These are phyloP conservation scores for Penicillium cosmopolitanum DNA, from an alignment of 495 filamentous ascomycete genomes.

Conservation along the genomic window DNA sequence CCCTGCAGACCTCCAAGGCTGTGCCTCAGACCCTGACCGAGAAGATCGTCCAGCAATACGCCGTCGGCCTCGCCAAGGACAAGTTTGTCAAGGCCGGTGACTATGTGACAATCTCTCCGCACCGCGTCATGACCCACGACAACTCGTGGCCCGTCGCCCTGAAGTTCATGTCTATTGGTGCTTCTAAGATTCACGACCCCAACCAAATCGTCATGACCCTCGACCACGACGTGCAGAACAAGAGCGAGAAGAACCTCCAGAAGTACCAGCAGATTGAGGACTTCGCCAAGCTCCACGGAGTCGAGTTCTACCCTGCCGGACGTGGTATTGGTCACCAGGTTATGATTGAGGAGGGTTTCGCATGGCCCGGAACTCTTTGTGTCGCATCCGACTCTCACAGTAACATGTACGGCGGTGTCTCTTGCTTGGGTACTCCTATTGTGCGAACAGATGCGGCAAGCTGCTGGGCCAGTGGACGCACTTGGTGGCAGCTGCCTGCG, in stretches of 20 bases:
- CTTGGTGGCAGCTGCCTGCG: slow-evolving; percentile 90
- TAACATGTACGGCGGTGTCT: slow-evolving; percentile 90
- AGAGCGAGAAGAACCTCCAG: slow-evolving; percentile 75
- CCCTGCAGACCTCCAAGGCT: slow-evolving; percentile 38
- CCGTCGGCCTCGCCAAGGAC: slow-evolving; percentile 68
- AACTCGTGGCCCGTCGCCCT: slow-evolving; percentile 84
- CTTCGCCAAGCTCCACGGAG: slow-evolving; percentile 79
- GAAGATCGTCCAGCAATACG: slow-evolving; percentile 85
- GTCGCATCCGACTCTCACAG: slow-evolving; percentile 84
- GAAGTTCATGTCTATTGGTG: slow-evolving; percentile 92
- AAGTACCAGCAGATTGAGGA: slow-evolving; percentile 87
- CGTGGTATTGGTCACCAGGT: slow-evolving; percentile 89
- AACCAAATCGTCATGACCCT: slow-evolving; percentile 84
- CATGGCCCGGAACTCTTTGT: slow-evolving; percentile 80
- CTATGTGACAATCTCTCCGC: slow-evolving; percentile 78
- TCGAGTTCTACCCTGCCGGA: slow-evolving; percentile 84
- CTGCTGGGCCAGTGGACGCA: slow-evolving; percentile 84
- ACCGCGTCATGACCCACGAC: slow-evolving; percentile 89
- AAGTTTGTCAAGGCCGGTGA: slow-evolving; percentile 77
- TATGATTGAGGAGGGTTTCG: slow-evolving; percentile 84
- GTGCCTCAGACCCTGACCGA: slow-evolving; percentile 79
- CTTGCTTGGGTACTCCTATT: slow-evolving; percentile 61
- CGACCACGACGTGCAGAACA: slow-evolving; percentile 94
- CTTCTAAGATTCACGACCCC: slow-evolving; percentile 70
- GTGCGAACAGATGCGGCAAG: slow-evolving; percentile 85